Evolutionary conservation across 1,139 yeast genomes (phyloP).

Genomic region (Candida tetrigidarum): DNA sequence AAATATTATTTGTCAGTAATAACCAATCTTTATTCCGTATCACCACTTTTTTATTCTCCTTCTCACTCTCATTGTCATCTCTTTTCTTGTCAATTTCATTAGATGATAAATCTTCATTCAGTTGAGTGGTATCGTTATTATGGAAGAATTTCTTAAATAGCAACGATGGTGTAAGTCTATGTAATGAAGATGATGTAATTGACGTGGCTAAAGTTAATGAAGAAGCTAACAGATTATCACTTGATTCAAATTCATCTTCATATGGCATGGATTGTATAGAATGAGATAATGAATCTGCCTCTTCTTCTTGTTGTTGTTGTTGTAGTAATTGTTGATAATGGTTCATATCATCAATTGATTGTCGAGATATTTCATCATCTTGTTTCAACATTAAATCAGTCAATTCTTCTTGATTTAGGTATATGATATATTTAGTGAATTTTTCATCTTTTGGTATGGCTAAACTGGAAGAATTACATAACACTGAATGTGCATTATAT

Average conservation of each 20-base stretch:
- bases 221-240: slow-evolving; percentile 38
- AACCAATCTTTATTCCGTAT: slow-evolving; percentile 14
- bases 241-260: slow-evolving; percentile 25
- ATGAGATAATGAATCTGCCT: slow-evolving; percentile 26
- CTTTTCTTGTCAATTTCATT: background rate
- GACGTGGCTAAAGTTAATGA: slow-evolving; percentile 40
- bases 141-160: slow-evolving; percentile 36
- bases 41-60: slow-evolving; percentile 17
- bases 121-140: background rate
- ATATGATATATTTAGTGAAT: slow-evolving; percentile 4
- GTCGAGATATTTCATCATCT: slow-evolving; percentile 35
- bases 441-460: slow-evolving; percentile 3
- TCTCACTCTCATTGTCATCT: slow-evolving; percentile 6
- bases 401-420: slow-evolving; percentile 15
- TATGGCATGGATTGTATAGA: slow-evolving; percentile 18
- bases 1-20: slow-evolving; percentile 23
- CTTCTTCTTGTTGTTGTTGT: slow-evolving; percentile 25
- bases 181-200: slow-evolving; percentile 35
- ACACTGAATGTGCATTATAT: slow-evolving; percentile 31
- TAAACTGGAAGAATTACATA: slow-evolving; percentile 27
- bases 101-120: background rate
- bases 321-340: slow-evolving; percentile 10
- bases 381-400: slow-evolving; percentile 27
- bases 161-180: slow-evolving; percentile 35
- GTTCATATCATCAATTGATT: slow-evolving; percentile 25